phyloP scores from a whole-genome alignment of 257 asterid species.

The Henckelia pumila region DNA sequence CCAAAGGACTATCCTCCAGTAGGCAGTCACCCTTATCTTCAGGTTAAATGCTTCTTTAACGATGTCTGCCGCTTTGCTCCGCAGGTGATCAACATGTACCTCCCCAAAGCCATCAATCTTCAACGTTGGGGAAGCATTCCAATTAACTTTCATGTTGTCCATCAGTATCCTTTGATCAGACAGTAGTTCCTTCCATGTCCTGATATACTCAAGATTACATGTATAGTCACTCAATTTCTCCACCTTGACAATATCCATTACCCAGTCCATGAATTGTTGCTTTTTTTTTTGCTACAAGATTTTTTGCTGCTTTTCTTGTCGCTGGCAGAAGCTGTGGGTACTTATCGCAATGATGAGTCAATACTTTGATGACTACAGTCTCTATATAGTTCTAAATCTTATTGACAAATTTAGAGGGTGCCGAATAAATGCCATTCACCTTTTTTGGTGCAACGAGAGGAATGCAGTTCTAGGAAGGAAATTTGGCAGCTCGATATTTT shows the following conservation, averaged over 20 bases:
- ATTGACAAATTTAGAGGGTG: constrained; percentile 12
- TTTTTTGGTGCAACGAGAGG: constrained; percentile 9
- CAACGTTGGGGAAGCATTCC: no score
- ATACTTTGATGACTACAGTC: neutral
- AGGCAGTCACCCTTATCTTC: constrained; percentile 9
- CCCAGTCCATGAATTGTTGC: constrained; percentile 13
- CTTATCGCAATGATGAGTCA: constrained; percentile 12
- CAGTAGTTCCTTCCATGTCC: constrained; percentile 4
- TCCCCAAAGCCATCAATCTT: neutral
- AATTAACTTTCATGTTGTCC: neutral
- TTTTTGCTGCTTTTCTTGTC: constrained; percentile 3
- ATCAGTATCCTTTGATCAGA: neutral
- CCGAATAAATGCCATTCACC: constrained; percentile 1
- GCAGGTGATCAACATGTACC: constrained; percentile 5
- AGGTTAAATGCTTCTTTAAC: constrained; percentile 15
- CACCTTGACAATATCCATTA: constrained; percentile 8
- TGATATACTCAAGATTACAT: constrained; percentile 15
- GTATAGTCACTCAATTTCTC: constrained; percentile 9
- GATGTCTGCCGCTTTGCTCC: neutral
- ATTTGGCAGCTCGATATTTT: neutral
- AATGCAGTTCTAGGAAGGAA: constrained; percentile 17
- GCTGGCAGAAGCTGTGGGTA: constrained; percentile 17
- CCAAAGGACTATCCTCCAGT: constrained; percentile 14
- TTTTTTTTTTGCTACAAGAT: constrained; percentile 2
- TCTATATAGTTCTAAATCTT: constrained; percentile 3